Evolutionary conservation across 257 asterid species (phyloP).

Genomic region (Forsythia suspensa): DNA sequence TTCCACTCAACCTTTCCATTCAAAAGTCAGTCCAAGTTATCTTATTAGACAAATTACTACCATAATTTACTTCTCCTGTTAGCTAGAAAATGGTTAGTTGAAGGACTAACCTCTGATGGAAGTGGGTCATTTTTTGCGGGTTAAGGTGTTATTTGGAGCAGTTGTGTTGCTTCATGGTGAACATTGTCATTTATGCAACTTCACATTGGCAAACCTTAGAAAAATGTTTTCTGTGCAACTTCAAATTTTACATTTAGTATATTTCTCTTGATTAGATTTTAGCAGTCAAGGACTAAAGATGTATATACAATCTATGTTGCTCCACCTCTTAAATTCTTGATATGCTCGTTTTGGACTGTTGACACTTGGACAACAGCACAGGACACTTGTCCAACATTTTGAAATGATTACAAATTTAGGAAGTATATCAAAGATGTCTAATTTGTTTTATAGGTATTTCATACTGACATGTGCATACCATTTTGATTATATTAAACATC

Average conservation of each 20-base stretch:
- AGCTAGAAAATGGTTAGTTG: conserved; percentile 3
- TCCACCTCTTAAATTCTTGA: background rate
- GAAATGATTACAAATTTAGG: background rate
- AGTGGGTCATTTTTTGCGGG: background rate
- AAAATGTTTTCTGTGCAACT: background rate
- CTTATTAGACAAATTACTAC: background rate
- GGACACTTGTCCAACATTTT: background rate
- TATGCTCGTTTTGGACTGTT: background rate
- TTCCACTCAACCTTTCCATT: background rate
- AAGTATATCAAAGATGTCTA: background rate
- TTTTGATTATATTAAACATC: background rate
- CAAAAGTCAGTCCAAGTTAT: background rate
- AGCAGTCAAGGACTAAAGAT: background rate
- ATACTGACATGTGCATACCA: background rate
- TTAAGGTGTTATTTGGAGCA: conserved; percentile 3
- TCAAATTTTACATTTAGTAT: background rate
- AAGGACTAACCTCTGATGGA: conserved; percentile 2
- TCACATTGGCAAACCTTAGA: too few species aligned
- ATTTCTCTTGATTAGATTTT: background rate
- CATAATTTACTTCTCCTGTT: conserved; percentile 1
- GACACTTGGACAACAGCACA: background rate
- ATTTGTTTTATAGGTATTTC: background rate
- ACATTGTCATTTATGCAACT: background rate
- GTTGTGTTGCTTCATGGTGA: background rate
- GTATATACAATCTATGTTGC: background rate